These are phyloP conservation scores for Colletotrichum ledebouriae DNA, from an alignment of 2,329 filamentous ascomycete species.

Conservation along the genomic window DNA sequence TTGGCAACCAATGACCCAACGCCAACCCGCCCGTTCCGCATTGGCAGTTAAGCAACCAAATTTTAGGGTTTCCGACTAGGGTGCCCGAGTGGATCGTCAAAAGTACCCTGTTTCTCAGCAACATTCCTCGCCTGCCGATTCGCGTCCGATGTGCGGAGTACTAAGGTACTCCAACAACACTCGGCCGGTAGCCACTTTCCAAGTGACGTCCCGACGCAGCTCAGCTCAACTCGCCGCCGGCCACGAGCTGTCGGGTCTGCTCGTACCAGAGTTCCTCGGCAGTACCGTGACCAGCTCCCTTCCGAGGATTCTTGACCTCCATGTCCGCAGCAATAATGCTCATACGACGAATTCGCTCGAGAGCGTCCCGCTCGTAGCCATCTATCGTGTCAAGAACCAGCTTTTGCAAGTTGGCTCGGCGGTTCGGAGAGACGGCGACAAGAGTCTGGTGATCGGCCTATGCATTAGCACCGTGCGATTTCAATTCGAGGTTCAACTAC, in stretches of 20 bases:
- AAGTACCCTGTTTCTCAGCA: conserved; percentile 34
- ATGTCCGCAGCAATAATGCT: conserved; percentile 82
- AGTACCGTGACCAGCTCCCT: conserved; percentile 24
- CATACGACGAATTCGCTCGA: conserved; percentile 82
- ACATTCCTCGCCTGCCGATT: conserved; percentile 25
- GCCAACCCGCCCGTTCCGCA: conserved; percentile 28
- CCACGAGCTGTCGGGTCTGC: conserved; percentile 43
- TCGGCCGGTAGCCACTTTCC: conserved; percentile 30
- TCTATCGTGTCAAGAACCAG: conserved; percentile 76
- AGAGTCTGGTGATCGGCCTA: conserved; percentile 67
- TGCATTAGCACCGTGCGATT: conserved; percentile 36
- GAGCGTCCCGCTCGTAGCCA: conserved; percentile 80
- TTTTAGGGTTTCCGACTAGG: conserved; percentile 35
- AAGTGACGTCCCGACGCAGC: conserved; percentile 11
- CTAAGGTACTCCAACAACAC: background rate
- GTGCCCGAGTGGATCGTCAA: conserved; percentile 36
- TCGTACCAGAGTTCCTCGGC: conserved; percentile 54
- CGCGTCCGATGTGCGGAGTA: conserved; percentile 31
- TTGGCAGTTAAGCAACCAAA: conserved; percentile 26
- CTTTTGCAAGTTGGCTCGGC: conserved; percentile 77
- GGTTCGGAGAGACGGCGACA: conserved; percentile 76
- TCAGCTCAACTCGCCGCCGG: conserved; percentile 39
- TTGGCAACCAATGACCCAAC: conserved; percentile 30
- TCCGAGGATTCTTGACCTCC: conserved; percentile 67
- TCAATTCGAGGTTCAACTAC: conserved; percentile 5